Base-by-base conservation (phyloP, 2,329 filamentous ascomycete species). In the Colletotrichum shisoi region DNA sequence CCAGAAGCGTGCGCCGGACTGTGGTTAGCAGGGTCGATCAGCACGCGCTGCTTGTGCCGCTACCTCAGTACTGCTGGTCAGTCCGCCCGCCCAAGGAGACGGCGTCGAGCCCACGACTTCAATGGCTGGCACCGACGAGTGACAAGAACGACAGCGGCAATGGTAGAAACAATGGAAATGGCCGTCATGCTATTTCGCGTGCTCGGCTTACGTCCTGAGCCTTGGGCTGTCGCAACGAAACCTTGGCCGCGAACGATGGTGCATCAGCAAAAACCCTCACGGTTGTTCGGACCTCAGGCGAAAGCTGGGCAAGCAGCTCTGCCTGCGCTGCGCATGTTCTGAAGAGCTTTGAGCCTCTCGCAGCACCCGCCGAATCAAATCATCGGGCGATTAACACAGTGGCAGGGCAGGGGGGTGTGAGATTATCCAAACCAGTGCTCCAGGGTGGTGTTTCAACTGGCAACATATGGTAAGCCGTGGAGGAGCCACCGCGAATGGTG, bases 321-420 rank as follows among this genome's bases (percentile, higher is more conserved):
- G n/a, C n/a, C 45, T 48, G 13, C 44, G 19, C 19, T 39, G 44
- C 44, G 27, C 45, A 53, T 37, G 48, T 44, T 63, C 53, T 45
- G 60, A 54, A 37, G 24, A 67, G 60, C 60, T 67, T 53, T 63
- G 64, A 61, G 60, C 40, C 15, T 48, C 17, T 51, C n/a, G 11
- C 19, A 17, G 31, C 21, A 24, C 44, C 53, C 46, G 19, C 48
- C 63, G 39, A 63, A 63, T 63, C 40, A 58, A 17, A 44, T 31
- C 13, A 34, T 21, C 24, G 42, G 27, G 24, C 31, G 40, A 42
- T 17, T 31, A 8, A 7, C 27, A 31, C 27, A 8, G 24, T 4
- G 1, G 7, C 27, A 31, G 27, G 27, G 34, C 7, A 34, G 19
- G 9, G 17, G 61, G 57, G 64, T 40, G 64, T 67, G 64, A 21